Evolutionary conservation across 495 filamentous ascomycete species (phyloP), one percentile per base, ranked within the genome.

Genomic region (Penicillium chermesinum): DNA sequence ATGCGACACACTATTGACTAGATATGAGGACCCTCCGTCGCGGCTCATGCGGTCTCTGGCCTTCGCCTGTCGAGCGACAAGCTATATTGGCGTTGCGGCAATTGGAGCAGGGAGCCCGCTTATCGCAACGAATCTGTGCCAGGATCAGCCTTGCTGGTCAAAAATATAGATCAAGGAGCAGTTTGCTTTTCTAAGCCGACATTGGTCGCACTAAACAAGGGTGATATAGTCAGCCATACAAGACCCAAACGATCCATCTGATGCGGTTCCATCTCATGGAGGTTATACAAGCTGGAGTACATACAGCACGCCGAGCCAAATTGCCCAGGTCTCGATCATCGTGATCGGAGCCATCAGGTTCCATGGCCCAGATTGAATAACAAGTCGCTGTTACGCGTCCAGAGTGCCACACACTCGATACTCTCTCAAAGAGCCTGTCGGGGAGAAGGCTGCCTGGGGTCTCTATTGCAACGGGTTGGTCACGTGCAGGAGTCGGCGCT

Each of bases 1-100:
- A 42, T 17, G 22, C 0, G 13, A 21, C 1, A 33, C 71, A 85
- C 83, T 87, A 87, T 70, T 86, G 79, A 51, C 77, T 77, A 2
- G 82, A 85, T 46, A 87, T 85, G 36, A 86, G 61, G 7, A 87
- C 79, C 22, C 83, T 69, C 53, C 83, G 80, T 13, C 79, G 72
- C 33, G 71, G 69, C 57, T 84, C 81, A 46, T 71, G 71, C 17
- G 77, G 73, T 48, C 77, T 78, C 54, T 79, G 81, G 16, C 78
- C 78, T 14, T 74, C 71, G 0, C 79, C 80, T 8, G 80, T 84
- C 0, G 80, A 84, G 47, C 80, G 80, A 52, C 74, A 73, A 42
- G 59, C 56, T 55, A 68, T 59, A 44, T 66, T 62, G 7, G 71
- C 66, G 16, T 63, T 70, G 22, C 68, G 66, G 46, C 76, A 74